Base-by-base conservation (phyloP, 1,284 basidiomycete species). In the Xerocomus amazonicus region DNA sequence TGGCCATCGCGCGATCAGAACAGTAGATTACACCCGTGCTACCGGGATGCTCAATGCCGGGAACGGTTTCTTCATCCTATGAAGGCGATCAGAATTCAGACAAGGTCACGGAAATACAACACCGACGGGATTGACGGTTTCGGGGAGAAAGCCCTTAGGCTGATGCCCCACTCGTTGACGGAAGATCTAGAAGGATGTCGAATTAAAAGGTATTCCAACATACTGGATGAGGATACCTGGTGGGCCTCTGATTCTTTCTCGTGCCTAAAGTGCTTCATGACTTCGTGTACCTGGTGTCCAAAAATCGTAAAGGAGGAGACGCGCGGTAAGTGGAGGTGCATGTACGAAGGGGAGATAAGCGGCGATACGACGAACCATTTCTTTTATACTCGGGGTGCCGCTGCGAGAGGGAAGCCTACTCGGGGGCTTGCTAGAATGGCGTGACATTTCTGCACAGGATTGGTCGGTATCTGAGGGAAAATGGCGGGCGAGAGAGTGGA, bases 191-290 rank as follows among this genome's bases (percentile, higher is more conserved):
- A 33, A 37, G 50, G 42, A 35, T 42, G 9, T 48, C 48, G 40
- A 23, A 23, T 23, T 23, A 37, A 50, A 39, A 40, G 35, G 26
- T 19, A 16, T 31, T 23, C 3, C 10, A 7, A 44, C 29, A n/a
- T 27, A 23, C 0, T 4, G 45, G 6, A 44, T 3, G 14, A 31
- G 13, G 7, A 52, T 59, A 87, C 90, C 74, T 83, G 81, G 70
- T 93, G 90, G 3, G 92, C 92, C 68, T 91, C 89, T 2, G 88
- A 91, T 47, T 91, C 83, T 52, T 82, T 79, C 63, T 93, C 91
- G 55, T 84, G 78, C 57, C 75, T 82, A 68, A 76, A 75, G 52
- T 78, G 76, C 50, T 70, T 77, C 63, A 83, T 74, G 35, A 71
- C 77, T 58, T 79, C 78, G 49, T 73, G 73, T 27, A 82, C 79